Conservation (phyloP, 2,329 filamentous ascomycete species). For the Teratosphaeria pseudoeucalypti region DNA sequence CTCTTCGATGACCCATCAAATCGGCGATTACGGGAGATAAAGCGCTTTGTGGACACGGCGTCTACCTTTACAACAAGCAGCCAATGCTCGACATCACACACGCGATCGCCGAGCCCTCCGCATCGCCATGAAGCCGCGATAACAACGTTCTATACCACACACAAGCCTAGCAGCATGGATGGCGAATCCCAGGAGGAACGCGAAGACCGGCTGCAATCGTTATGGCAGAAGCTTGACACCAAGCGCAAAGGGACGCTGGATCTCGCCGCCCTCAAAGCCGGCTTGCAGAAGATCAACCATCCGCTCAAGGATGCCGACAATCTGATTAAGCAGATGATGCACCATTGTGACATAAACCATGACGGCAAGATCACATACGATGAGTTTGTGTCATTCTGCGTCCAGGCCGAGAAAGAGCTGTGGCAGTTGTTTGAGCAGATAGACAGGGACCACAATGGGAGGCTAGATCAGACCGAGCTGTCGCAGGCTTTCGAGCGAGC, state of each 20-base stretch:
- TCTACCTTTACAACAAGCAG: neutral
- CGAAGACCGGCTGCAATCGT: slow-evolving; percentile 68
- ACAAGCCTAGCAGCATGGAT: slow-evolving; percentile 42
- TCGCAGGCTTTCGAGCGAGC: slow-evolving; percentile 65
- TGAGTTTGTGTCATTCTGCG: slow-evolving; percentile 84
- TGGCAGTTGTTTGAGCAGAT: slow-evolving; percentile 74
- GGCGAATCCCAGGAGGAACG: slow-evolving; percentile 67
- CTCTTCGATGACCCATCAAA: neutral
- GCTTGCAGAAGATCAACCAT: slow-evolving; percentile 80
- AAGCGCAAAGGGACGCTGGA: slow-evolving; percentile 70
- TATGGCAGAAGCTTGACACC: slow-evolving; percentile 77
- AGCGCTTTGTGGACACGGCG: neutral
- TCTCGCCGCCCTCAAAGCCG: slow-evolving; percentile 71
- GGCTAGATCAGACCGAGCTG: slow-evolving; percentile 78
- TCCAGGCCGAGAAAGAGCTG: slow-evolving; percentile 76
- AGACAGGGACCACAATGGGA: slow-evolving; percentile 74
- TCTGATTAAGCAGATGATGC: slow-evolving; percentile 70
- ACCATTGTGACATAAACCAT: slow-evolving; percentile 71
- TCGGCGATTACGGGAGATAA: neutral
- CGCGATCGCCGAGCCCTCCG: neutral
- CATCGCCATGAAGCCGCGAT: slow-evolving; percentile 11
- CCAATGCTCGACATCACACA: neutral
- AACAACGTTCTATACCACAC: slow-evolving; percentile 1
- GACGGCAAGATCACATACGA: slow-evolving; percentile 88
- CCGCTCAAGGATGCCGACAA: slow-evolving; percentile 87